Percentiles rank a stretch among this genome's conserved stretches.
Conservation (phyloP, 1,139 yeast genomes). For the Taphrina sp. region DNA sequence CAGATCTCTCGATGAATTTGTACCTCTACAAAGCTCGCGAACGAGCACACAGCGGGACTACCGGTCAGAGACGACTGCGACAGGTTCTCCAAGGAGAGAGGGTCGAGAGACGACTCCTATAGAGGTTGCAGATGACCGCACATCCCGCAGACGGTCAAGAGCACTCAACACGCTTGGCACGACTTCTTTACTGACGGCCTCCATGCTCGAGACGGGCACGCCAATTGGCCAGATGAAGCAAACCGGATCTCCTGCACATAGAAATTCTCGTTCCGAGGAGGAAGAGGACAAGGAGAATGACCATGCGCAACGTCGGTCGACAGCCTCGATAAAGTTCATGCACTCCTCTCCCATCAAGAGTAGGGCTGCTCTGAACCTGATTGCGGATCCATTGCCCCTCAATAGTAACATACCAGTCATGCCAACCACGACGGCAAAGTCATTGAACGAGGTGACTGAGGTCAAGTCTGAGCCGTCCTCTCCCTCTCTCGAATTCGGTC, state of each 20-base stretch:
- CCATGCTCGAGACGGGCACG: not conserved
- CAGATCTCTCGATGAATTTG: conserved; percentile 4
- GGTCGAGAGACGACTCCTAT: not conserved
- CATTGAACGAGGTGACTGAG: conserved; percentile 14
- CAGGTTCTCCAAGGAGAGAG: not conserved
- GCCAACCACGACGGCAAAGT: not conserved
- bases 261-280: no score
- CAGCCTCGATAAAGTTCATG: not conserved
- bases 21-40: not conserved
- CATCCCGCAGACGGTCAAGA: not conserved
- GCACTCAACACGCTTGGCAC: not conserved
- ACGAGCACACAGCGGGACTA: no score
- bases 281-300: conserved; percentile 14
- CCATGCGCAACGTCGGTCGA: not conserved
- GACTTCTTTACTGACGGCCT: not conserved
- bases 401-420: not conserved
- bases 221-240: no score
- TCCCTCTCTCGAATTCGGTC: not conserved
- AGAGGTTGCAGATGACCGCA: not conserved
- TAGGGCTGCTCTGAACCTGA: conserved; percentile 8
- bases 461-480: conserved; percentile 29
- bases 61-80: no score
- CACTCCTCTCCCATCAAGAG: conserved; percentile 19
- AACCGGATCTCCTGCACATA: no score
- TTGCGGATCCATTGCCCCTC: conserved; percentile 15